Base-by-base conservation (phyloP, 129 eudicot genomes). In the Flaveria robusta region DNA sequence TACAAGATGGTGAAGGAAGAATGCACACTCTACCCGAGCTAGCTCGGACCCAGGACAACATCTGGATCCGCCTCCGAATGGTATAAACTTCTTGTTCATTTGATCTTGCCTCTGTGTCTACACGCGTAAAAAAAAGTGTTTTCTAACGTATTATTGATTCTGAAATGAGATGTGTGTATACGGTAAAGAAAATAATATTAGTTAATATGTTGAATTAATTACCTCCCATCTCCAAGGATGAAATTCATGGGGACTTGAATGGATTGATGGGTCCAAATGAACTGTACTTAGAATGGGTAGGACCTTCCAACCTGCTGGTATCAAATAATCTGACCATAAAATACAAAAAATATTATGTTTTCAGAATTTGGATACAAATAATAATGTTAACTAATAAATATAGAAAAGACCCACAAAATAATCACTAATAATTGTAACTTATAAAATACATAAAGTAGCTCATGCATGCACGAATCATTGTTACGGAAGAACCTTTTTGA, bases 211-310 rank as follows among this genome's bases (percentile, higher is more conserved):
- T 31, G 18, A 66, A 34, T n/a, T n/a, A n/a, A n/a, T 84, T 34
- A 88, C 92, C 90, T 88, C 82, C 97, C 97, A 91, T 91, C 97
- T 91, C 88, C 88, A 91, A 27, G 97, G 97, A 81, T 91, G 54
- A 77, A 91, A 91, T 47, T 91, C 85, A n/a, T 72, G 68, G 51
- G 97, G 77, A 75, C 79, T 62, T n/a, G 84, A 76, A 88, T 91
- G 88, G 66, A 88, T 70, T 15, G 90, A 84, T 60, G 93, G 84
- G 88, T 91, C 97, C 76, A 91, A 82, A 76, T 91, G 97, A 80
- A 88, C 95, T 60, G 97, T 89, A 79, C 89, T 86, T 74, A 91
- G 77, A 76, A 91, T 83, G 50, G 97, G 97, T 84, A 91, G 95
- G 90, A 91, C 97, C 89, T 88, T 87, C 97, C 97, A 91, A 29